Base-by-base conservation (phyloP, 352 stramenopile genomes). In the Achlya hypogyna region DNA sequence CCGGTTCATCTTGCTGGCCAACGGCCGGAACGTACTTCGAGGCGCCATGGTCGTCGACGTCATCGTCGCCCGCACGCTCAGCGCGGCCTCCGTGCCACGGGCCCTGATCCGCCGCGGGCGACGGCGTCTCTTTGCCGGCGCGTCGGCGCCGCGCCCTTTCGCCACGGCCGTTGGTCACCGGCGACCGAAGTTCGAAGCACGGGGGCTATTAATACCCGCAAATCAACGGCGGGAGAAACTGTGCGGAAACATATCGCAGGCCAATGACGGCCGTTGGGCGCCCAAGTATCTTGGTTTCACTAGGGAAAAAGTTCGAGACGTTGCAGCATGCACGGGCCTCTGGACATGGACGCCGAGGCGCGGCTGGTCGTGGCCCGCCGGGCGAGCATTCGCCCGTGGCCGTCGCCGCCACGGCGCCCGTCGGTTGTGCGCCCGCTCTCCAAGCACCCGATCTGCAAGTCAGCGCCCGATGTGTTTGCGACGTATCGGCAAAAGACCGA, bases 361-460 rank as follows among this genome's bases (percentile, higher is more conserved):
- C 38, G 38, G 38, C 38, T 45, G 12, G 38, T 45, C 12, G n/a
- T 45, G 12, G 25, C 31, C 25, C 49, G 49, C 12, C 49, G 49
- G 12, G 38, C 38, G 12, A 45, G 38, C 31, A 56, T 56, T 27
- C 49, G 49, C 31, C 49, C 49, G 25, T 56, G 49, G 49, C 49
- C 49, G 8, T 56, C 49, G 49, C 49, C 49, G 25, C 49, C 49
- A 20, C 14, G 38, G 12, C 25, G 25, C 42, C 18, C 18, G 42
- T 20, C 18, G 42, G 42, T 49, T 49, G 22, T 49, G 18, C 18
- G 42, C 2, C 12, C 49, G 22, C 51, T 64, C 18, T 49, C 54
- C 3, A 64, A 64, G 40, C 38, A 58, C 23, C 60, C 60, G n/a
- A 42, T 49, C 38, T 58, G 51, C 51, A 67, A 67, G 51, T 67